Conservation (phyloP, 176 grass and related monocot genomes). For the Miscanthus lutarioriparius region DNA sequence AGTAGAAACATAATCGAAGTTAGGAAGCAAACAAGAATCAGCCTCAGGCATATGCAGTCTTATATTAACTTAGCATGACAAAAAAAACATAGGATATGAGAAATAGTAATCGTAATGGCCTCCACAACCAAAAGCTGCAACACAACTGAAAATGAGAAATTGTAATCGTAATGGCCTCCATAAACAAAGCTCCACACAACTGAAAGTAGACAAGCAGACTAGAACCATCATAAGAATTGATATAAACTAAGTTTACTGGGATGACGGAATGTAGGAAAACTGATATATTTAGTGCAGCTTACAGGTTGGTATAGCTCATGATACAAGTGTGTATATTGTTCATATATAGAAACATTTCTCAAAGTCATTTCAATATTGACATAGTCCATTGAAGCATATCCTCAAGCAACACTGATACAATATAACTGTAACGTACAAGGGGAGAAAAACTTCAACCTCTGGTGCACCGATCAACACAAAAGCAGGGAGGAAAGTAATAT, state of each 20-base stretch:
- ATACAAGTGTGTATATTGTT: conserved; percentile 7
- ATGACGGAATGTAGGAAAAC: not conserved
- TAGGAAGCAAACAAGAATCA: not conserved
- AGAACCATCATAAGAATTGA: not conserved
- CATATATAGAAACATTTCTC: conserved; percentile 20
- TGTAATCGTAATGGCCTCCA: not conserved
- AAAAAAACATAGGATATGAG: not conserved
- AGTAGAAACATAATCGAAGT: not conserved
- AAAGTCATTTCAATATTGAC: conserved; percentile 30
- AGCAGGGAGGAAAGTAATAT: not conserved
- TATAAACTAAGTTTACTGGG: not conserved
- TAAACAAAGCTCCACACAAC: not conserved
- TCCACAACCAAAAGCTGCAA: not conserved
- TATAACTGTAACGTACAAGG: conserved; percentile 3
- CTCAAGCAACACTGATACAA: not conserved
- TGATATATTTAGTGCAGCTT: not conserved
- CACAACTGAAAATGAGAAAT: not conserved
- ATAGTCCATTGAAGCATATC: not conserved
- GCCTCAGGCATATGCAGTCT: not conserved
- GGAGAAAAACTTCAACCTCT: conserved; percentile 28
- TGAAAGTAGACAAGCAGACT: not conserved
- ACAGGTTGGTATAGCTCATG: not conserved
- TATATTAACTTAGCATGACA: not conserved
- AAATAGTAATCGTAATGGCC: not conserved
- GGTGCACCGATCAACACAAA: conserved; percentile 15